Conservation (phyloP, 768 basidiomycete species). For the Trametes elegans region DNA sequence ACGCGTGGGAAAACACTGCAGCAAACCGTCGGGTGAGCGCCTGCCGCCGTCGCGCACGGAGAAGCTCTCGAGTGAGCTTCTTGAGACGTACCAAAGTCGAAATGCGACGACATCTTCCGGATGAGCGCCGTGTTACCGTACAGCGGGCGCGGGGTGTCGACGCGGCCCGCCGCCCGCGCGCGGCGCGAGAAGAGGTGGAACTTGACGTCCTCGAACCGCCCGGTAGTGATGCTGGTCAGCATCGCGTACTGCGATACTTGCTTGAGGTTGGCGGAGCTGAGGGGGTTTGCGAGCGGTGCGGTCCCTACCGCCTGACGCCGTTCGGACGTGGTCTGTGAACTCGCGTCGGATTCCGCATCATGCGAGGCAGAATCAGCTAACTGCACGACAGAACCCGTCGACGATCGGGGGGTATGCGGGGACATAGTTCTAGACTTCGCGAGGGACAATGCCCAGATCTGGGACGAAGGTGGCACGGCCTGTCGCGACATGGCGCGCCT, state of each 20-base stretch:
- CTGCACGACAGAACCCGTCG: too few species aligned
- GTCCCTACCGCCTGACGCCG: background rate
- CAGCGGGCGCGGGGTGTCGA: conserved; percentile 1
- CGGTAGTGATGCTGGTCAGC: background rate
- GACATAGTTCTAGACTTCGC: too few species aligned
- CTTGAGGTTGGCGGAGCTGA: background rate
- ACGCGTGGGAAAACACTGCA: background rate
- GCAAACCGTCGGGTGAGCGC: background rate
- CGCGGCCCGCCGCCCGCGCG: background rate
- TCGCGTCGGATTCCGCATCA: too few species aligned
- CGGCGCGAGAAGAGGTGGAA: conserved; percentile 12
- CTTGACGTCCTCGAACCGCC: conserved; percentile 13
- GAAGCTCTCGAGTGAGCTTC: background rate
- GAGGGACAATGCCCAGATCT: too few species aligned
- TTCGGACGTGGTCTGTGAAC: too few species aligned
- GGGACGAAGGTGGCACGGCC: too few species aligned
- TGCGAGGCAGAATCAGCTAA: too few species aligned
- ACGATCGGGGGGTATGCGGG: too few species aligned
- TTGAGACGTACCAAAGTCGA: background rate
- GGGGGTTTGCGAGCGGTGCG: background rate
- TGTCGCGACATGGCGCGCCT: too few species aligned
- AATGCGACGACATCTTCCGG: conserved; percentile 5
- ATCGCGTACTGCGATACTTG: too few species aligned
- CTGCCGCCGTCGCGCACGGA: too few species aligned
- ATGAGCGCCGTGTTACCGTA: conserved; percentile 5